phyloP scores from a whole-genome alignment of 2,329 filamentous ascomycete species.

The Purpureocillium takamizusanense region DNA sequence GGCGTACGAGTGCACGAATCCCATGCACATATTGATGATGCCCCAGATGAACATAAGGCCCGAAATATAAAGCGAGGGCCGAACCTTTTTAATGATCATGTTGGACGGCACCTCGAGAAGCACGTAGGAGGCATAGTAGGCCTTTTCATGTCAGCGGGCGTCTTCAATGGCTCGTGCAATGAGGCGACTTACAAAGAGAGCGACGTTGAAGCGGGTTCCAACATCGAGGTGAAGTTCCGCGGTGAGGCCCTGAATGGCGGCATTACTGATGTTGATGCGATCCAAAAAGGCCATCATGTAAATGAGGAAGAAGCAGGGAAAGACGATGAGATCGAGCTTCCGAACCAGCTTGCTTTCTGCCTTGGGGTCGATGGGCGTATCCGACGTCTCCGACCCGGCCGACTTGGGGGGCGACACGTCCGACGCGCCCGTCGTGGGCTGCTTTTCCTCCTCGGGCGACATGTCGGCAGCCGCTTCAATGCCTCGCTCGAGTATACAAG shows the following conservation, averaged over 20 bases:
- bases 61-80: slow-evolving; percentile 27
- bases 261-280: slow-evolving; percentile 38
- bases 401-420: not conserved
- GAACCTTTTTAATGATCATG: slow-evolving; percentile 32
- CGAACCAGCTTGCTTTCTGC: slow-evolving; percentile 25
- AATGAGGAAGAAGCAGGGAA: slow-evolving; percentile 30
- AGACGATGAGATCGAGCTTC: slow-evolving; percentile 32
- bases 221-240: slow-evolving; percentile 28
- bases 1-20: slow-evolving; percentile 22
- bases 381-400: not conserved
- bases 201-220: slow-evolving; percentile 33
- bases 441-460: not conserved
- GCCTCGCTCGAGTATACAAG: not conserved
- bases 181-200: slow-evolving; percentile 21
- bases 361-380: slow-evolving; percentile 16
- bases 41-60: slow-evolving; percentile 30
- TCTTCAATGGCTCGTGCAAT: not conserved
- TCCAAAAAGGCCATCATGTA: slow-evolving; percentile 34
- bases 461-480: not conserved
- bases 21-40: slow-evolving; percentile 27
- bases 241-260: slow-evolving; percentile 32
- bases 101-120: slow-evolving; percentile 36
- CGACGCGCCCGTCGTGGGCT: not conserved
- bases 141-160: slow-evolving; percentile 3
- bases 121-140: slow-evolving; percentile 32